Evolutionary conservation across 2,329 filamentous ascomycete genomes (phyloP).

Genomic region (Aspergillus sp.): DNA sequence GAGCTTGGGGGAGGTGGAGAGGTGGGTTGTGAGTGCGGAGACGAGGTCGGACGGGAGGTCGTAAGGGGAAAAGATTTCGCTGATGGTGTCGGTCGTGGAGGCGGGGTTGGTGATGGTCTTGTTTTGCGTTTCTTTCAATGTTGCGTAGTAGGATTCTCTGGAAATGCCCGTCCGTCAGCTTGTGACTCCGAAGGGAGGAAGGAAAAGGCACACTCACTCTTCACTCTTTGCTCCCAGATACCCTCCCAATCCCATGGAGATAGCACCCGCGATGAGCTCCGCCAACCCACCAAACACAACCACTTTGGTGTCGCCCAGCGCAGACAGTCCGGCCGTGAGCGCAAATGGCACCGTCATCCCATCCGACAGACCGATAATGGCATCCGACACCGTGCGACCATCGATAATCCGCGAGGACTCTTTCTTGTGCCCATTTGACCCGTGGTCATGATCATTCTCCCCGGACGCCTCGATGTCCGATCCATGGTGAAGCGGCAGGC

Average conservation of each 20-base stretch:
- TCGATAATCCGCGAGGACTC: conserved; percentile 22
- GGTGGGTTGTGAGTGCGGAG: conserved; percentile 28
- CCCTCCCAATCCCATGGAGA: conserved; percentile 69
- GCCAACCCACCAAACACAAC: conserved; percentile 66
- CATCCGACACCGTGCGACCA: conserved; percentile 42
- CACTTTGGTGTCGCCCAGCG: conserved; percentile 55
- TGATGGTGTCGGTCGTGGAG: conserved; percentile 23
- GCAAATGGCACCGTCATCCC: conserved; percentile 74
- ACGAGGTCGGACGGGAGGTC: conserved; percentile 30
- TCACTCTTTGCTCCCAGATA: conserved; percentile 56
- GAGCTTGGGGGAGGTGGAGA: conserved; percentile 28
- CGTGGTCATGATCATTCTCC: conserved; percentile 3
- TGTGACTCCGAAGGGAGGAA: no score
- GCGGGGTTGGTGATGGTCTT: conserved; percentile 25
- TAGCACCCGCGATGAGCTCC: conserved; percentile 66
- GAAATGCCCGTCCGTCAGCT: neutral
- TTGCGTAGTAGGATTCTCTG: conserved; percentile 35
- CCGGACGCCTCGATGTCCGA: conserved; percentile 11
- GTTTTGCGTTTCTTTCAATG: conserved; percentile 27
- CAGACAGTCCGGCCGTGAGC: conserved; percentile 60
- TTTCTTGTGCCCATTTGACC: conserved; percentile 10
- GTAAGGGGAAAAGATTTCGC: conserved; percentile 33
- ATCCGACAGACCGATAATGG: conserved; percentile 69
- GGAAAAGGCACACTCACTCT: conserved; percentile 19
- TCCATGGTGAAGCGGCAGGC: conserved; percentile 9